phyloP scores from a whole-genome alignment of 2,329 filamentous ascomycete species.

The Claviceps cyperi region DNA sequence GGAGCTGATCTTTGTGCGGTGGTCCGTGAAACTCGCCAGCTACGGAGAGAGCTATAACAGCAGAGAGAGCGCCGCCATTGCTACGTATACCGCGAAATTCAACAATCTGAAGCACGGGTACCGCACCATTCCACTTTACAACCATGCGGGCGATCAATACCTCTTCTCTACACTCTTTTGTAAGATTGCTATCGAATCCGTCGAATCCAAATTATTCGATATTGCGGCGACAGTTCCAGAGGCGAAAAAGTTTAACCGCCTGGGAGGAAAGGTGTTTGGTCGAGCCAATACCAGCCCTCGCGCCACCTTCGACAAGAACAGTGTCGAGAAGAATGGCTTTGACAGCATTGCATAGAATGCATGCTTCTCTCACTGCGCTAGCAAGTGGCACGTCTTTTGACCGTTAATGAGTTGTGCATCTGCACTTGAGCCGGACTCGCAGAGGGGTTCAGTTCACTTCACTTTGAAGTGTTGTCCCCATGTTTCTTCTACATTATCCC shows the following conservation, averaged over 20 bases:
- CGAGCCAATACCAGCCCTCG: conserved; percentile 37
- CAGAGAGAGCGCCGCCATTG: conserved; percentile 49
- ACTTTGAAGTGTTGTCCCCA: not conserved
- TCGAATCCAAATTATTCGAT: conserved; percentile 43
- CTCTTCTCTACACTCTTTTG: conserved; percentile 92
- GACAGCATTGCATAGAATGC: conserved; percentile 19
- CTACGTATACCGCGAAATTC: conserved; percentile 86
- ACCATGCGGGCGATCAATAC: conserved; percentile 81
- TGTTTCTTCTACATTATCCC: not conserved
- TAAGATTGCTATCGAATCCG: conserved; percentile 54
- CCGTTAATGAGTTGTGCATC: not conserved
- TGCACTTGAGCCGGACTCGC: too few species aligned
- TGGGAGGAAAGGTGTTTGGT: conserved; percentile 43
- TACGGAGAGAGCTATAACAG: conserved; percentile 55
- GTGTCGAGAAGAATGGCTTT: conserved; percentile 30
- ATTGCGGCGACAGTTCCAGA: conserved; percentile 25
- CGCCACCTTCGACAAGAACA: conserved; percentile 37
- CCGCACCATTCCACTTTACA: conserved; percentile 78
- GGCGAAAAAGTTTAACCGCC: conserved; percentile 39
- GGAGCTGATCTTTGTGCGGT: conserved; percentile 83
- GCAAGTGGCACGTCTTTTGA: not conserved
- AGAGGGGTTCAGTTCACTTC: too few species aligned
- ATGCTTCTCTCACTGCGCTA: not conserved
- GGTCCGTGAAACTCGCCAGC: conserved; percentile 76
- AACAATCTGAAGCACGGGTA: conserved; percentile 82